Evolutionary conservation across 768 basidiomycete genomes (phyloP), one percentile per base, ranked within the genome.

Genomic region (Neoboletus subvelutipes): DNA sequence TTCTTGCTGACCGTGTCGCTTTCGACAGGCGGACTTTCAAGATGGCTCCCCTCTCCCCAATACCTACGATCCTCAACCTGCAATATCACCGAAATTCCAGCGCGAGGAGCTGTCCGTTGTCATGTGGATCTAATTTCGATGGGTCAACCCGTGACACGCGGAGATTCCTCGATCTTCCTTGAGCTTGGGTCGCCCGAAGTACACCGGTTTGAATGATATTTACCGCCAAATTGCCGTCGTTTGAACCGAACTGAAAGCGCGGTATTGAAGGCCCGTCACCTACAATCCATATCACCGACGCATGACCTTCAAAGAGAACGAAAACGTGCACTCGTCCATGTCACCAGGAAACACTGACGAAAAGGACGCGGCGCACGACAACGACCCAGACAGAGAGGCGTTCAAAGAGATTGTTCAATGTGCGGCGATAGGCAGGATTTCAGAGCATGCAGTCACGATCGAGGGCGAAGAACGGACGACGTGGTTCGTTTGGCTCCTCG

Each of bases 401-500:
- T 64, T 64, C 13, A 52, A 70, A 17, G 58, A 66, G 37, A 37
- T 68, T 6, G 56, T 45, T 9, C 64, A 59, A 39, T 34, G 60
- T 50, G 41, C 52, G 2, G 60, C 55, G 2, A 31, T 45, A 13
- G 83, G 80, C 24, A 83, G 84, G 60, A 83, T 86, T 45, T 83
- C 82, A 49, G 85, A 86, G 60, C 66, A 82, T 52, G 76, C 79
- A 1, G 81, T 84, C 8, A 79, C 84, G 11, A 82, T 81, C 18
- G 86, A 87, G 61, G 85, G 84, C 13, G 86, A 87, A 56, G 85
- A 86, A 56, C 73, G 71, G 57, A 85, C 84, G 24, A 87, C 87
- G 0, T 82, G 80, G 78, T 90, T 90, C 60, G 83, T 92, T 2
- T 90, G 88, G 87, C 73, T 85, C n/a, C 78, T 92, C 41, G 89